Base-by-base conservation (phyloP, 495 filamentous ascomycete genomes). In the Parathielavia hyrcaniae region DNA sequence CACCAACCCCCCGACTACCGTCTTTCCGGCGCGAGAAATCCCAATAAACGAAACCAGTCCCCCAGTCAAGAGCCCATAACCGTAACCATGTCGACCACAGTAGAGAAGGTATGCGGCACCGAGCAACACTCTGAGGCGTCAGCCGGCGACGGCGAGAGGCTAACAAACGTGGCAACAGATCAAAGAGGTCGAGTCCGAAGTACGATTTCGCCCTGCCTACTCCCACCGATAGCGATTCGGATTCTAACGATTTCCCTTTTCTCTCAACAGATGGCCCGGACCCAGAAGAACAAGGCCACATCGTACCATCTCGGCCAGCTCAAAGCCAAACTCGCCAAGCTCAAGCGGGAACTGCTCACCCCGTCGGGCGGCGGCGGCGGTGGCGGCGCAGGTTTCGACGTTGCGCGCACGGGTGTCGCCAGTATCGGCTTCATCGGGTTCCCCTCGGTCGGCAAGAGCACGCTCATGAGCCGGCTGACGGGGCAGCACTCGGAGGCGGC, bases 251-350 rank as follows among this genome's bases (percentile, higher is more conserved):
- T 26, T 61, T 17, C 49, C 13, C 8, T n/a, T 56, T n/a, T 26
- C 50, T 10, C 44, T 55, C 53, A 46, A 61, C 61, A 90, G 85
- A 95, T 95, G 91, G 89, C 90, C 74, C 83, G 83, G 73, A 97
- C 91, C 65, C 93, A 97, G 71, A 97, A 97, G 77, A 97, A 97
- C 73, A 97, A 98, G 76, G 89, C 89, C 40, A 98, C 93, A 14
- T 91, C 91, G 35, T 98, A 85, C 65, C 82, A 85, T 71, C 67
- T 85, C 59, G 90, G 91, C 68, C 93, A 97, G 79, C 77, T 98
- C 67, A 98, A 98, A 75, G 93, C 93, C 46, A 98, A 98, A 76
- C 88, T 98, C 71, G 92, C 93, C 20, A 98, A 97, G 76, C 77
- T 98, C 66, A 96, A 96, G 78, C 82, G 89, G 73, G 93, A 98